Conservation (phyloP, 768 basidiomycete species). For the Macrolepiota albuminosa region DNA sequence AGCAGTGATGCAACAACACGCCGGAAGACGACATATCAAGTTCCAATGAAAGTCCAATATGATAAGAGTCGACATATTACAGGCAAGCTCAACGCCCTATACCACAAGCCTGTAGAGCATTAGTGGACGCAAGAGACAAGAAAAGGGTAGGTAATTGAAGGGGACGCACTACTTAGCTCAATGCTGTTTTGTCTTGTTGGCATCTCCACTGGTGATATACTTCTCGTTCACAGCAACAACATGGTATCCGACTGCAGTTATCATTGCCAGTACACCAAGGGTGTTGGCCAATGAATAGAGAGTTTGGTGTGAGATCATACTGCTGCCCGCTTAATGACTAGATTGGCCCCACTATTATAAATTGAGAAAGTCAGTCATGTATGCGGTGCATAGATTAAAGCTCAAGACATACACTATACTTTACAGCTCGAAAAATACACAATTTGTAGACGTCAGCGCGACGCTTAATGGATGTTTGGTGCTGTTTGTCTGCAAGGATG, state of each 20-base stretch:
- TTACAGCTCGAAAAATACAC: neutral
- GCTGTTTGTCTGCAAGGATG: no score
- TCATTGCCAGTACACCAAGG: conserved; percentile 81
- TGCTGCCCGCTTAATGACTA: conserved; percentile 1
- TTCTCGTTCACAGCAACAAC: conserved; percentile 79
- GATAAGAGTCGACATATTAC: neutral
- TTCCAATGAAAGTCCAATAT: no score
- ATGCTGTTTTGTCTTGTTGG: conserved; percentile 17
- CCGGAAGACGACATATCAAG: no score
- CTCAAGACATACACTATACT: neutral
- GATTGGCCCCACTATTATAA: neutral
- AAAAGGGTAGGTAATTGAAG: neutral
- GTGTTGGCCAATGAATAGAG: conserved; percentile 80
- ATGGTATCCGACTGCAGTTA: conserved; percentile 87
- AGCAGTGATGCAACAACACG: no score
- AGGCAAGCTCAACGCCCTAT: neutral
- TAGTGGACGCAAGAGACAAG: neutral
- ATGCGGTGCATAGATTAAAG: neutral
- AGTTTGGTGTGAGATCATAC: conserved; percentile 78
- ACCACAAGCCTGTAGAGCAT: neutral
- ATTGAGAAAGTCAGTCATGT: neutral
- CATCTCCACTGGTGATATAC: conserved; percentile 26
- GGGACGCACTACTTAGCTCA: neutral
- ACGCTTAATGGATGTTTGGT: neutral
- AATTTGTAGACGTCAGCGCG: neutral